Evolutionary conservation across 768 basidiomycete genomes (phyloP).

Genomic region (Hypsizygus marmoreus): DNA sequence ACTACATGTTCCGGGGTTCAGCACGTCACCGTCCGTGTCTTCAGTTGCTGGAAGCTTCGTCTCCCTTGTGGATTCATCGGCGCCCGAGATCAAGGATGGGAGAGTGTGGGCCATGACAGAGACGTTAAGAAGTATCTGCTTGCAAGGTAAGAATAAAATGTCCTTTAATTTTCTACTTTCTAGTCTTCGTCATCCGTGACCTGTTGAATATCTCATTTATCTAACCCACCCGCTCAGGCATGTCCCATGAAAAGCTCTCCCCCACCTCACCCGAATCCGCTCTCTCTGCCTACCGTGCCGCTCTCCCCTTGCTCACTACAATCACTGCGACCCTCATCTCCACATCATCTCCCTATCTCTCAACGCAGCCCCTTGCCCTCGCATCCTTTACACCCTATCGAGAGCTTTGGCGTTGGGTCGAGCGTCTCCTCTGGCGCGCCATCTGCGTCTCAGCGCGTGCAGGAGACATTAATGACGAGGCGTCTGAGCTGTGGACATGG

Average conservation of each 20-base stretch:
- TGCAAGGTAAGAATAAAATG: slow-evolving; percentile 56
- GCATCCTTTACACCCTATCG: slow-evolving; percentile 67
- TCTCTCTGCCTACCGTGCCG: slow-evolving; percentile 56
- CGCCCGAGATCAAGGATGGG: slow-evolving; percentile 66
- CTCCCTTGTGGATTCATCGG: slow-evolving; percentile 39
- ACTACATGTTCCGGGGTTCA: slow-evolving; percentile 36
- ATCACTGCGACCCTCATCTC: slow-evolving; percentile 50
- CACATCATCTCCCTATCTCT: slow-evolving; percentile 19
- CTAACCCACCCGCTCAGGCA: slow-evolving; percentile 48
- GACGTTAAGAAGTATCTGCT: slow-evolving; percentile 71
- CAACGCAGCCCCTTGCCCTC: slow-evolving; percentile 35
- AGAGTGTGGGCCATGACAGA: slow-evolving; percentile 75
- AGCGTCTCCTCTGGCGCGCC: slow-evolving; percentile 81
- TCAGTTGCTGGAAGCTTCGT: slow-evolving; percentile 54
- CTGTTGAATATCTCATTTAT: no score
- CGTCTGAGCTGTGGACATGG: slow-evolving; percentile 58
- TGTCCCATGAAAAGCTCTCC: slow-evolving; percentile 67
- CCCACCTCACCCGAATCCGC: slow-evolving; percentile 51
- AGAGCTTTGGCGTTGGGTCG: slow-evolving; percentile 87
- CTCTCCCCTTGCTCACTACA: slow-evolving; percentile 52
- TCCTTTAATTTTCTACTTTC: neutral
- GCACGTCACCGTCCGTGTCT: slow-evolving; percentile 41
- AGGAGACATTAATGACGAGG: slow-evolving; percentile 31
- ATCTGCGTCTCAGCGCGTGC: slow-evolving; percentile 63
- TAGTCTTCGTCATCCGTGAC: neutral